Conservation (phyloP, 768 basidiomycete genomes). For the Russula vinacea region DNA sequence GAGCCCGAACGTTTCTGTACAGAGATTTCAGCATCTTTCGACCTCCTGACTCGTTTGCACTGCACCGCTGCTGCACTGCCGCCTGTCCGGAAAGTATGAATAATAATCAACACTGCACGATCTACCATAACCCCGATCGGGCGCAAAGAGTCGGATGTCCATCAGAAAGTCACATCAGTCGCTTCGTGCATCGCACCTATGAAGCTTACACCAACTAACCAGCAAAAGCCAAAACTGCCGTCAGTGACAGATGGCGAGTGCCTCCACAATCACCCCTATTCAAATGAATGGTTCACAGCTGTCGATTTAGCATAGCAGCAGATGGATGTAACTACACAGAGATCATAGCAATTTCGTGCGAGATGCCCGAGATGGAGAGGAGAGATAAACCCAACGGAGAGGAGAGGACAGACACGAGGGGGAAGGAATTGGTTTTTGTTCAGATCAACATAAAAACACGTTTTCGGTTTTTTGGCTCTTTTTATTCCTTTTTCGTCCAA, state of each 20-base stretch:
- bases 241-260: neutral
- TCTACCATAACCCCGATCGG: slow-evolving; percentile 7
- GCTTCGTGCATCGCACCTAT: slow-evolving; percentile 17
- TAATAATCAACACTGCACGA: neutral
- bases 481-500: slow-evolving; percentile 19
- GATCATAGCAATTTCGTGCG: neutral
- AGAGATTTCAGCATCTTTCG: neutral
- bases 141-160: neutral
- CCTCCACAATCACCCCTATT: slow-evolving; percentile 1
- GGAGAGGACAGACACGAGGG: neutral
- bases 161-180: slow-evolving; percentile 22
- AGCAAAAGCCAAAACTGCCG: slow-evolving; percentile 12
- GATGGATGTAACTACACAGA: slow-evolving; percentile 13
- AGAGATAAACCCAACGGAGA: neutral
- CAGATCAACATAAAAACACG: neutral
- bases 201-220: slow-evolving; percentile 8
- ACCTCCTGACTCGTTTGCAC: slow-evolving; percentile 19
- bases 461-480: slow-evolving; percentile 18
- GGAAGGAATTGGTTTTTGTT: neutral
- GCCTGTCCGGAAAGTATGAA: neutral
- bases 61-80: slow-evolving; percentile 23
- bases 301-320: neutral
- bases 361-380: neutral
- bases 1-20: neutral
- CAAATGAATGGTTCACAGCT: neutral